These are phyloP conservation scores for Populus davidiana DNA, from an alignment of 345 rosid species.

Conservation along the genomic window DNA sequence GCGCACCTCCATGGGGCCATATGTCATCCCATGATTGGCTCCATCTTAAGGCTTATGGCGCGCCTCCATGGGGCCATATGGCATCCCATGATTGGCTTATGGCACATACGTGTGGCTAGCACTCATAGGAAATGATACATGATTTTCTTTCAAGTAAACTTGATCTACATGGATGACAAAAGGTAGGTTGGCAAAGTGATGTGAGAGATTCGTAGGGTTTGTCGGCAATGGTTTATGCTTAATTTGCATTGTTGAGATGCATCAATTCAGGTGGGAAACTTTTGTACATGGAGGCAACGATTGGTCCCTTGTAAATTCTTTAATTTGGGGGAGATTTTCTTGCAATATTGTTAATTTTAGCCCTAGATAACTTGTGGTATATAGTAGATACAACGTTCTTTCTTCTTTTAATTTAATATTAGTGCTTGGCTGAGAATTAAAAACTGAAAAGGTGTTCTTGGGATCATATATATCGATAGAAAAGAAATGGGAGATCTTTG, in stretches of 20 bases:
- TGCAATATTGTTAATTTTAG: background rate
- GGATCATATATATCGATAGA: background rate
- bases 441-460: background rate
- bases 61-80: constrained; percentile 6
- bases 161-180: constrained; percentile 16
- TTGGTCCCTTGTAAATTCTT: background rate
- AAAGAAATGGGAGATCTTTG: background rate
- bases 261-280: background rate
- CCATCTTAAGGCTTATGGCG: constrained; percentile 1
- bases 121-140: background rate
- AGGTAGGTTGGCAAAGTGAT: constrained; percentile 1
- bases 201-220: constrained; percentile 17
- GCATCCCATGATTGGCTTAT: background rate
- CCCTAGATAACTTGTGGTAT: background rate
- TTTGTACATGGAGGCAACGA: background rate
- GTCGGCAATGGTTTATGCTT: constrained; percentile 22
- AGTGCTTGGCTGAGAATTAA: background rate
- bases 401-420: background rate
- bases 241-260: background rate
- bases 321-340: too few species aligned
- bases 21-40: constrained; percentile 26
- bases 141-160: background rate
- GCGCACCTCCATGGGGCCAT: constrained; percentile 1
- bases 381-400: background rate
- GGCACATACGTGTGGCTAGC: constrained; percentile 38